Evolutionary conservation across 2,329 filamentous ascomycete species (phyloP).

Genomic region (Talaromyces sp.): DNA sequence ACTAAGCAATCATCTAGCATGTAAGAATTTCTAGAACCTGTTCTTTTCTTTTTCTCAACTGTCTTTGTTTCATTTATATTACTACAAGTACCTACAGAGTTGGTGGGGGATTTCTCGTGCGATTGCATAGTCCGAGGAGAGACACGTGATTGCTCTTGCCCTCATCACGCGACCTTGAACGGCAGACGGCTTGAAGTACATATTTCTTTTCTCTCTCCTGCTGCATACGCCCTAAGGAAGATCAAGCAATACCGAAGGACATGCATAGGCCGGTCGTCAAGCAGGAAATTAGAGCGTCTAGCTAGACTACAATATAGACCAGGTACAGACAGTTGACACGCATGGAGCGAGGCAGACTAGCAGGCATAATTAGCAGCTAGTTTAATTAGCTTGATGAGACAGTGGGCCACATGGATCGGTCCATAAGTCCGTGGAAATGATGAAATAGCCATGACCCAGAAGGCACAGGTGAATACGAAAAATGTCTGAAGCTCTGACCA

Average conservation of each 20-base stretch:
- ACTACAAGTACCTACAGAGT: background rate
- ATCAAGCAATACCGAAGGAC: background rate
- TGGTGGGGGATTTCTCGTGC: background rate
- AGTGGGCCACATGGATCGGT: background rate
- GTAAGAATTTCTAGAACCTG: background rate
- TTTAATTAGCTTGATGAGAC: background rate
- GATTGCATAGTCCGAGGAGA: background rate
- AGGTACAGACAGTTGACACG: background rate
- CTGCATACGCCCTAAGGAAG: background rate
- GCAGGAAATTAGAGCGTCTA: background rate
- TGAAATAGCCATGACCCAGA: background rate
- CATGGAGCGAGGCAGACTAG: background rate
- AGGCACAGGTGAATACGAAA: background rate
- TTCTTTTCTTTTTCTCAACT: background rate
- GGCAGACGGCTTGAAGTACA: background rate
- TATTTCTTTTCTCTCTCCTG: too few relatives aligned
- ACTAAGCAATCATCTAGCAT: background rate
- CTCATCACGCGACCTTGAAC: background rate
- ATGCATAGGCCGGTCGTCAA: background rate
- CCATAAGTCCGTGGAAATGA: background rate
- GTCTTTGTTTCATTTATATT: background rate
- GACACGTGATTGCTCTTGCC: background rate
- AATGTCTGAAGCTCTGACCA: background rate
- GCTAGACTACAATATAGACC: background rate
- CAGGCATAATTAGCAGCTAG: background rate